Evolutionary conservation across 2,329 filamentous ascomycete genomes (phyloP).

Genomic region (Truncatella angustata): DNA sequence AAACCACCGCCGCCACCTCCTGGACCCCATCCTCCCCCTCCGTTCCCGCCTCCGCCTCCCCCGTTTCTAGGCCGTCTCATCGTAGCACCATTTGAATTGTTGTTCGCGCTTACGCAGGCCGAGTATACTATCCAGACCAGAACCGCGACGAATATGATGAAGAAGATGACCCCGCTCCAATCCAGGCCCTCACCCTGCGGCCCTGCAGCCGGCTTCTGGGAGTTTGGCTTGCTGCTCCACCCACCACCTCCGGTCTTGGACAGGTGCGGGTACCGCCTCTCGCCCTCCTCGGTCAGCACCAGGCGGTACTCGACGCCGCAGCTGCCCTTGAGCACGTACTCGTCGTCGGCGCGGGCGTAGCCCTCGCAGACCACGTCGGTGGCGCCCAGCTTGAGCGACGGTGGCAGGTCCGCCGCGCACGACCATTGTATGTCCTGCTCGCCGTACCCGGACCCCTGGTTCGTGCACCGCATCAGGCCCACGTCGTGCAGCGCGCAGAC

Average conservation of each 20-base stretch:
- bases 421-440: conserved; percentile 86
- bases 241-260: conserved; percentile 32
- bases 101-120: conserved; percentile 36
- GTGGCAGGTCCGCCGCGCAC: conserved; percentile 64
- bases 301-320: conserved; percentile 91
- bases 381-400: conserved; percentile 68
- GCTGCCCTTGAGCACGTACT: conserved; percentile 84
- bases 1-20: conserved; percentile 34
- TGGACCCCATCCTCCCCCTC: conserved; percentile 39
- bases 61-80: conserved; percentile 23
- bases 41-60: conserved; percentile 37
- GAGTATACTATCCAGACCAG: conserved; percentile 61
- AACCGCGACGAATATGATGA: conserved; percentile 59
- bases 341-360: conserved; percentile 73
- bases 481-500: conserved; percentile 70
- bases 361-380: conserved; percentile 95
- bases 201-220: neutral
- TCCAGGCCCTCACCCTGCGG: conserved; percentile 20
- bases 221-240: conserved; percentile 16
- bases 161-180: conserved; percentile 51
- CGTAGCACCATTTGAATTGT: conserved; percentile 10
- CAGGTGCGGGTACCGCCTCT: conserved; percentile 64
- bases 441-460: conserved; percentile 78
- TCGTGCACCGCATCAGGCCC: conserved; percentile 85
- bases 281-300: conserved; percentile 72